Conservation (phyloP, 192 early-diverging fungal species). For the Mortierella hygrophila region DNA sequence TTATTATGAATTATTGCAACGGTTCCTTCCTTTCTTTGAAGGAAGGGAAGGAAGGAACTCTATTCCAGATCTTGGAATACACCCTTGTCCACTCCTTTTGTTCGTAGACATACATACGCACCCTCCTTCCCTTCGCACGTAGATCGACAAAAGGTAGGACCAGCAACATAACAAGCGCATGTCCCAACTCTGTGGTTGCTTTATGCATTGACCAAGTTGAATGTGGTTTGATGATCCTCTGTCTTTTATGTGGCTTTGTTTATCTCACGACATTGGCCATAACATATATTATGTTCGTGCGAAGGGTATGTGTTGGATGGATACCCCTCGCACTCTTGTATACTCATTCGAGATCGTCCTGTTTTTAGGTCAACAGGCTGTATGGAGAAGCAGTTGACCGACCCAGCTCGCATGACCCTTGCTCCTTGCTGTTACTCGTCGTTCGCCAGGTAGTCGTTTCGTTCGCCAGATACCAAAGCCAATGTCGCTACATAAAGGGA, state of each 20-base stretch:
- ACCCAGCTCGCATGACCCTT: neutral
- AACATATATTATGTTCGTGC: too few species aligned
- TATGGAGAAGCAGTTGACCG: neutral
- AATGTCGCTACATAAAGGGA: neutral
- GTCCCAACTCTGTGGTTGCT: neutral
- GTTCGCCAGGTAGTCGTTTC: neutral
- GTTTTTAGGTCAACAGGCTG: neutral
- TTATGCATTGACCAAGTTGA: neutral
- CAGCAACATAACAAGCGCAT: neutral
- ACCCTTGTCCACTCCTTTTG: neutral
- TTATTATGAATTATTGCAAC: neutral
- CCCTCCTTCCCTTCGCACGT: neutral
- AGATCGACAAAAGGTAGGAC: neutral
- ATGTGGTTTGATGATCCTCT: neutral
- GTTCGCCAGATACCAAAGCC: neutral
- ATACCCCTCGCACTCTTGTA: neutral
- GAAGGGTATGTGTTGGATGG: too few species aligned
- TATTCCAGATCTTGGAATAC: slow-evolving; percentile 4
- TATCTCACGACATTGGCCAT: neutral
- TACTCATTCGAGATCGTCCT: neutral
- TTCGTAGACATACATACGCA: too few species aligned
- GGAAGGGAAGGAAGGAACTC: neutral
- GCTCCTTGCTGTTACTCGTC: neutral
- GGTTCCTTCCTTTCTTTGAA: neutral
- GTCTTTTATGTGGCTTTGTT: neutral